Evolutionary conservation across 495 filamentous ascomycete species (phyloP).

Genomic region (Zalerion maritima): DNA sequence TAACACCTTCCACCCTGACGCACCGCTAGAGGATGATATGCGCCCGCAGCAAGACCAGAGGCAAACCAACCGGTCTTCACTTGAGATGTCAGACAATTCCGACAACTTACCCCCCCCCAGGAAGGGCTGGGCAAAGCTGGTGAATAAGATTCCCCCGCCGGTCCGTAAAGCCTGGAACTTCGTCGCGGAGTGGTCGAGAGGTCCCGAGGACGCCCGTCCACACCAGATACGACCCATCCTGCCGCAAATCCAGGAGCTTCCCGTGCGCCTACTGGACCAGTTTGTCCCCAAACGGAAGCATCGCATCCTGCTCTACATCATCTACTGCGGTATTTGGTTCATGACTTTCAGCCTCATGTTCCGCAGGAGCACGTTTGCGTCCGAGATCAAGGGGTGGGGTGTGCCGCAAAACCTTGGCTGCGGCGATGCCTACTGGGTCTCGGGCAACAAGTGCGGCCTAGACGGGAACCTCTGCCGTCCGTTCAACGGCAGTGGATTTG

Average conservation of each 20-base stretch:
- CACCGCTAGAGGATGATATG: too few relatives aligned
- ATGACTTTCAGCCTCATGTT: conserved; percentile 55
- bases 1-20: too few relatives aligned
- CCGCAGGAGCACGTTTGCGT: conserved; percentile 44
- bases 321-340: conserved; percentile 56
- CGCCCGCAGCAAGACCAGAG: too few relatives aligned
- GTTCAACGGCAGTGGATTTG: conserved; percentile 50
- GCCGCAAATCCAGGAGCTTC: conserved; percentile 52
- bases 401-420: conserved; percentile 53
- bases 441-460: conserved; percentile 60
- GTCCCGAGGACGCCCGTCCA: conserved; percentile 48
- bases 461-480: conserved; percentile 73
- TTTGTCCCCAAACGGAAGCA: conserved; percentile 49
- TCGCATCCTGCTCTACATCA: conserved; percentile 41
- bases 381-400: conserved; percentile 56
- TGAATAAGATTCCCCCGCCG: conserved; percentile 10
- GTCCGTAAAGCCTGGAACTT: conserved; percentile 15
- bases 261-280: conserved; percentile 44
- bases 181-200: conserved; percentile 50
- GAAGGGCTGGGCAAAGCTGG: conserved; percentile 12
- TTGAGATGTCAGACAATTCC: conserved; percentile 17
- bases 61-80: too few relatives aligned
- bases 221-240: conserved; percentile 56
- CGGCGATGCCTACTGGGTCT: conserved; percentile 45
- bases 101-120: conserved; percentile 7